Base-by-base conservation (phyloP, 2,329 filamentous ascomycete species). In the Fusarium sp. region DNA sequence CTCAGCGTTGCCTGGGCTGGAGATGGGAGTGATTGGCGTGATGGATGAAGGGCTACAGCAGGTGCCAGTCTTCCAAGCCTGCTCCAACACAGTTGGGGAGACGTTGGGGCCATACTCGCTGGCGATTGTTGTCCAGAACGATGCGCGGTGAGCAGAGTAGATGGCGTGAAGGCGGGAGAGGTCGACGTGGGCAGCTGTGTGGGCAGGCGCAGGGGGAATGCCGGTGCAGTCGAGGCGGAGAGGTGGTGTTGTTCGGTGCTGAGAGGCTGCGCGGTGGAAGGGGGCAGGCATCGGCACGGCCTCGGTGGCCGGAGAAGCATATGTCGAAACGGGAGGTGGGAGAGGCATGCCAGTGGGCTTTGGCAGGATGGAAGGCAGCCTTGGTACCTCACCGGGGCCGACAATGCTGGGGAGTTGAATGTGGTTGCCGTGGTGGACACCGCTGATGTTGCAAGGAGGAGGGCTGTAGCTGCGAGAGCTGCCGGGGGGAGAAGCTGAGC, bases 121-220 rank as follows among this genome's bases (percentile, higher is more conserved):
- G 33, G 93, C 93, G 39, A 96, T 88, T 57, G 89, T 87, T 37
- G 89, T 86, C 93, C 94, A 96, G 84, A 96, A 95, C 10, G 89
- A 88, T 60, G 88, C 86, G 50, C 92, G 90, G 82, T 94, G 93
- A 9, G 89, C 85, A 62, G 91, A 88, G 82, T 95, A 95, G 75
- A 95, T 89, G 69, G 89, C 86, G 57, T 91, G 89, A 27, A 96
- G 90, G 57, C 92, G 92, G 31, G 88, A 85, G 78, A 91, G 87
- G 81, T 94, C 91, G 72, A 93, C 87, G 71, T 87, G 85, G 70
- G 85, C 80, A 54, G 83, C 77, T 16, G 79, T 79, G 72, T 82
- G 82, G 68, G 82, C 76, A 16, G 77, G 72, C 31, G 77, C 68
- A 1, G 80, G 76, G 27, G 82, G 83, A 5, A 85, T 82, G 31